These are phyloP conservation scores for Vigna trinervia DNA, from an alignment of 306 rosid species.

Conservation along the genomic window DNA sequence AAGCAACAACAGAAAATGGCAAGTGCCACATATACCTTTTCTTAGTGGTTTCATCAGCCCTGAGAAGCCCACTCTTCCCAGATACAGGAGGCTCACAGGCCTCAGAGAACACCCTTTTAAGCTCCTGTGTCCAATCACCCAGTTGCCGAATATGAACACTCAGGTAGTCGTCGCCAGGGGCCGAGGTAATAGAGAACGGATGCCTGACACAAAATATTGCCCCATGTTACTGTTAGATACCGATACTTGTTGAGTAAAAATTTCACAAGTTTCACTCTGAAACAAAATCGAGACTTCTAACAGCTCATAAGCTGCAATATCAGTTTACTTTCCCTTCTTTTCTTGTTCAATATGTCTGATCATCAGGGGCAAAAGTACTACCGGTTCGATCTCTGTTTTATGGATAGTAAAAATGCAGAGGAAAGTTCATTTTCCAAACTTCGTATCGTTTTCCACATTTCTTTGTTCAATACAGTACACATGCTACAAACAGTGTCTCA, in stretches of 20 bases:
- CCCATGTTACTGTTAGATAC: conserved; percentile 34
- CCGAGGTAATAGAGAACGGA: conserved; percentile 98
- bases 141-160: conserved; percentile 99
- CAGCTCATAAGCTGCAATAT: conserved; percentile 16
- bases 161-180: conserved; percentile 98
- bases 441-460: conserved; percentile 7
- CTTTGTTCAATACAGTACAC: not conserved
- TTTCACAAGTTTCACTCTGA: conserved; percentile 17
- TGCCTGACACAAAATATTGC: conserved; percentile 66
- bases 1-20: conserved; percentile 11
- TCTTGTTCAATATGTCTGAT: conserved; percentile 11
- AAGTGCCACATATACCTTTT: conserved; percentile 61
- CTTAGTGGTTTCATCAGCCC: conserved; percentile 97
- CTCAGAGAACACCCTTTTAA: conserved; percentile 88
- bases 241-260: not conserved
- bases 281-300: conserved; percentile 24
- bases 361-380: conserved; percentile 16
- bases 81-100: conserved; percentile 93
- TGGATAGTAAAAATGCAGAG: conserved; percentile 30
- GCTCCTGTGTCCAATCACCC: conserved; percentile 99
- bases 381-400: conserved; percentile 14
- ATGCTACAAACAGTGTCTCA: not conserved
- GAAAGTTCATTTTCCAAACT: conserved; percentile 5
- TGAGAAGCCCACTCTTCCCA: conserved; percentile 95
- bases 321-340: conserved; percentile 8